Base-by-base conservation (phyloP, 257 asterid species). In the Solanum bulbocastanum region DNA sequence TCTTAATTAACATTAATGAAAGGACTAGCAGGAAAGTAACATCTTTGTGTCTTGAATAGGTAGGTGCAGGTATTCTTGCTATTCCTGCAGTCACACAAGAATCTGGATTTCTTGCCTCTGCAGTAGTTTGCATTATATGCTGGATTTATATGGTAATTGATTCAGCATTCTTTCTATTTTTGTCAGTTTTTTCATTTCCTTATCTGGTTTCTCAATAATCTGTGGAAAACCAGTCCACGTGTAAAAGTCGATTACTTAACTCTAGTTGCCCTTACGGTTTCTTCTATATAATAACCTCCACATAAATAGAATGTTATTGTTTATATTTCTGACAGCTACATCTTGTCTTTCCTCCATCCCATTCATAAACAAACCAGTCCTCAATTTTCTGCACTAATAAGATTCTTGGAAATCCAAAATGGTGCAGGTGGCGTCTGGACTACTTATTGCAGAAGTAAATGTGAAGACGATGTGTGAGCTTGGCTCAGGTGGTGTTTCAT, bases 71-170 rank as follows among this genome's bases (percentile, higher is more conserved):
- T 69, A 95, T 96, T 88, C 98, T 96, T 83, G 99, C 99, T 42
- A 94, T 96, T 91, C 99, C 99, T 81, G 96, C 99, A 56, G 98
- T 96, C 87, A 96, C 99, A 25, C 98, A 93, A 92, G 98, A 96
- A 90, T 72, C 99, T 91, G 99, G 99, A 86, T 96, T 96, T 90
- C 89, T 95, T 83, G 95, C 98, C 89, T 95, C 99, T 74, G 94
- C 98, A 23, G 88, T 92, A 40, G 91, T 83, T 84, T 95, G 99
- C 94, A 92, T 95, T 90, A 65, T 90, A 16, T 94, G 98, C 93
- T 96, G 99, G 99, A 89, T 94, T 40, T 96, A 89, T 89, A 96
- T 96, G 99, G 98, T 96, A 94, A 87, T 23, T 83, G 74, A 75
- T 87, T 73, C 76, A 73, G 32, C 89, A 86, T 18, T 5, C 79